Percentiles rank a stretch among this genome's conserved stretches.
Conservation (phyloP, 352 stramenopile genomes). For the Globisporangium paroecandrum region DNA sequence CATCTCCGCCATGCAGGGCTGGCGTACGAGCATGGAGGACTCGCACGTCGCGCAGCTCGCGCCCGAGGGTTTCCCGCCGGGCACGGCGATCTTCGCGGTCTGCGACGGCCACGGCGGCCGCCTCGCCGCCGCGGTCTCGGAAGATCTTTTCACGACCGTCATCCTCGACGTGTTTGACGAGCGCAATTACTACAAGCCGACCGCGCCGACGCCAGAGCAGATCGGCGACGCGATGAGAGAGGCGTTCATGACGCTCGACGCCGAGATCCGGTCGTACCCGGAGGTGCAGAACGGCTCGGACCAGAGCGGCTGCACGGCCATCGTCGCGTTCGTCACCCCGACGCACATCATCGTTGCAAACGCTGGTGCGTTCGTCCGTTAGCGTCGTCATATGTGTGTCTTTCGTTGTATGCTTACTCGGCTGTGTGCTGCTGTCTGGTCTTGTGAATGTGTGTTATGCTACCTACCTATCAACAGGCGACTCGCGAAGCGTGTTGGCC, state of each 20-base stretch:
- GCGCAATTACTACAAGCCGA: slow-evolving; percentile 32
- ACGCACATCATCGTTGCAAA: slow-evolving; percentile 81
- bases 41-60: slow-evolving; percentile 62
- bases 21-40: slow-evolving; percentile 83
- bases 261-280: slow-evolving; percentile 48
- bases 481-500: slow-evolving; percentile 74
- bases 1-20: slow-evolving; percentile 78
- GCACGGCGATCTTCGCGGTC: slow-evolving; percentile 71
- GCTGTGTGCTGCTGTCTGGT: neutral
- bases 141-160: slow-evolving; percentile 28
- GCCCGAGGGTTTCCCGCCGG: slow-evolving; percentile 34
- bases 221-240: slow-evolving; percentile 60
- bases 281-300: slow-evolving; percentile 51
- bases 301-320: slow-evolving; percentile 75
- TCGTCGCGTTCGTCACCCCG: slow-evolving; percentile 62
- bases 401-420: neutral
- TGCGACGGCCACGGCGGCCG: slow-evolving; percentile 78
- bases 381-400: neutral
- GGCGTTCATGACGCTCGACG: slow-evolving; percentile 65
- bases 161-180: slow-evolving; percentile 40
- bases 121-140: slow-evolving; percentile 49
- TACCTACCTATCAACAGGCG: slow-evolving; percentile 24
- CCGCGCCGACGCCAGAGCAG: slow-evolving; percentile 34
- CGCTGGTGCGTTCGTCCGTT: slow-evolving; percentile 29
- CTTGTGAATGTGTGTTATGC: neutral